Conservation (phyloP, 106 monocot genomes). For the Allium fistulosum region DNA sequence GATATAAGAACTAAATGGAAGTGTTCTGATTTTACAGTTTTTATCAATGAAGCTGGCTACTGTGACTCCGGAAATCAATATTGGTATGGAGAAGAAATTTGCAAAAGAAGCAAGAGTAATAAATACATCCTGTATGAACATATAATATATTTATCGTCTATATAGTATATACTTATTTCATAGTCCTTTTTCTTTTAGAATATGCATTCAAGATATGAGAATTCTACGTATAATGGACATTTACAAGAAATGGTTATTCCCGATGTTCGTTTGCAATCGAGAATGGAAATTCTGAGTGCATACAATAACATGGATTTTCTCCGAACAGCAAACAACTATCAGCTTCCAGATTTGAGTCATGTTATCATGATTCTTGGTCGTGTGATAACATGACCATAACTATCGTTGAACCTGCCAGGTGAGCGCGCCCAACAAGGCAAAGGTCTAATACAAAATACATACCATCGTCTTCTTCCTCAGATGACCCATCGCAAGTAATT, state of each 20-base stretch:
- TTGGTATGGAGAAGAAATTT: slow-evolving; percentile 39
- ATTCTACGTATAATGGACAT: neutral
- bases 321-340: no score
- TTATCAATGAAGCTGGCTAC: slow-evolving; percentile 69
- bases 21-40: slow-evolving; percentile 27
- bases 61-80: slow-evolving; percentile 56
- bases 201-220: slow-evolving; percentile 14
- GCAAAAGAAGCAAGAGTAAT: slow-evolving; percentile 47
- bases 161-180: neutral
- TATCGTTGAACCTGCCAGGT: no score
- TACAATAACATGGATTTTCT: neutral
- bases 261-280: slow-evolving; percentile 21
- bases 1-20: neutral
- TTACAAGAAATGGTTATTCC: slow-evolving; percentile 10
- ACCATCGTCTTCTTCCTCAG: no score
- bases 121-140: neutral
- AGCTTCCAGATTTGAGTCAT: no score
- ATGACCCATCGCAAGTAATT: no score
- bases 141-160: neutral
- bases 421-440: no score
- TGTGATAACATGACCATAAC: no score
- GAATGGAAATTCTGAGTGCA: neutral
- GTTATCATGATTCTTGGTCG: no score
- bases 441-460: no score
- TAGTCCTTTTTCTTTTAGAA: neutral